These are phyloP conservation scores for Kwoniella shivajii DNA, from an alignment of 1,284 basidiomycete genomes.

Conservation along the genomic window DNA sequence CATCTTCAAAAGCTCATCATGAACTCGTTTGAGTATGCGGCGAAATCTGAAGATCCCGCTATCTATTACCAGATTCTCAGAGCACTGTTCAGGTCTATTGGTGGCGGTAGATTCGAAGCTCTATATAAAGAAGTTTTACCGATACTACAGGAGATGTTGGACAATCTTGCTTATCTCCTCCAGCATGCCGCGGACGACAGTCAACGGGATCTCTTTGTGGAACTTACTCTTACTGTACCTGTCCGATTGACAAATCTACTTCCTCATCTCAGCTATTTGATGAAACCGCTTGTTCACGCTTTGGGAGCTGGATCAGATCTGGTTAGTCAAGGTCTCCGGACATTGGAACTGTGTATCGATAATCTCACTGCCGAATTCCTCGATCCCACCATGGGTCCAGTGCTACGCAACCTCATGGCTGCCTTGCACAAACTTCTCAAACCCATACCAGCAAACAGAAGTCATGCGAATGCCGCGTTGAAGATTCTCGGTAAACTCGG, in stretches of 20 bases:
- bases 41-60: constrained; percentile 84
- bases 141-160: constrained; percentile 93
- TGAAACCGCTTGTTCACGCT: constrained; percentile 94
- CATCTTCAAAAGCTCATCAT: constrained; percentile 94
- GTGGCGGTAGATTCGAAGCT: constrained; percentile 93
- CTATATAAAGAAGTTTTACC: constrained; percentile 97
- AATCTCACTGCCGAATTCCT: constrained; percentile 98
- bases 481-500: constrained; percentile 97
- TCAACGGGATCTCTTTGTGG: constrained; percentile 89
- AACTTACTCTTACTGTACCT: constrained; percentile 96
- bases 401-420: constrained; percentile 91
- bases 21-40: constrained; percentile 93
- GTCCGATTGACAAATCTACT: constrained; percentile 93
- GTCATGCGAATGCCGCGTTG: constrained; percentile 92
- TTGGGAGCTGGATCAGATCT: constrained; percentile 85
- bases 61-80: constrained; percentile 95
- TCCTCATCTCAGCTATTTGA: constrained; percentile 92
- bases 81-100: constrained; percentile 89
- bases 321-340: constrained; percentile 92
- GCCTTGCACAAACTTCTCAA: constrained; percentile 88
- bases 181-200: constrained; percentile 70
- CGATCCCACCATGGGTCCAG: constrained; percentile 92
- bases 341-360: constrained; percentile 98
- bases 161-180: constrained; percentile 90
- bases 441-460: constrained; percentile 86